Evolutionary conservation across 1,139 yeast genomes (phyloP).

Genomic region (Yamadazyma trypodendri): DNA sequence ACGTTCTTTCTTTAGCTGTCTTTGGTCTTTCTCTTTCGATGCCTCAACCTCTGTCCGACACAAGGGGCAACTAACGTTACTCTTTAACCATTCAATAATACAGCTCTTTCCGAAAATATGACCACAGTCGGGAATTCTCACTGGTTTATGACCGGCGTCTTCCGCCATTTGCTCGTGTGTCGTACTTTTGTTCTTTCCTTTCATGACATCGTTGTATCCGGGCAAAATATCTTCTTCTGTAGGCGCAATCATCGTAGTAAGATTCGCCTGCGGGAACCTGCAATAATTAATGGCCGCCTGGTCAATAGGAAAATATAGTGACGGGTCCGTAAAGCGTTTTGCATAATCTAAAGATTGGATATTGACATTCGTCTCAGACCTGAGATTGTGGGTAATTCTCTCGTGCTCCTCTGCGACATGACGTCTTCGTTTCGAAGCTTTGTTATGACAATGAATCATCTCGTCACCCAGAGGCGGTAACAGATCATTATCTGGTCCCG

Average conservation of each 20-base stretch:
- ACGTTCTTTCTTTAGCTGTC: conserved; percentile 15
- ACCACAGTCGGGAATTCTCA: conserved; percentile 43
- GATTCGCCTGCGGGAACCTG: conserved; percentile 34
- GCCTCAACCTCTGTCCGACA: conserved; percentile 46
- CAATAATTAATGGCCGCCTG: conserved; percentile 27
- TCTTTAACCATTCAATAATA: conserved; percentile 43
- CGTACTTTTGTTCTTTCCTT: conserved; percentile 14
- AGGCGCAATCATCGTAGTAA: conserved; percentile 24
- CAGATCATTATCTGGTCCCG: background rate
- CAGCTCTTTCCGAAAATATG: conserved; percentile 45
- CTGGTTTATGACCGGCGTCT: conserved; percentile 34
- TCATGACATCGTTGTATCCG: conserved; percentile 21
- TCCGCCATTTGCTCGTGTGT: conserved; percentile 7
- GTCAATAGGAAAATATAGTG: conserved; percentile 40
- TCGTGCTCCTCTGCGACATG: conserved; percentile 7
- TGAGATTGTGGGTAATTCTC: conserved; percentile 7
- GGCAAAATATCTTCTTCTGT: conserved; percentile 34
- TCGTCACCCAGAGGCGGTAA: background rate
- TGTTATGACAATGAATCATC: no score
- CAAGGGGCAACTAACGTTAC: conserved; percentile 44
- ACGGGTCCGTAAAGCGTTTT: conserved; percentile 33
- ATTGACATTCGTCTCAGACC: conserved; percentile 5
- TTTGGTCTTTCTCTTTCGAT: conserved; percentile 23
- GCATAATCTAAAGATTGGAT: conserved; percentile 7
- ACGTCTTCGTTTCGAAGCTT: no score